Conservation (phyloP, 1,284 basidiomycete genomes). For the Tremellales sp. region DNA sequence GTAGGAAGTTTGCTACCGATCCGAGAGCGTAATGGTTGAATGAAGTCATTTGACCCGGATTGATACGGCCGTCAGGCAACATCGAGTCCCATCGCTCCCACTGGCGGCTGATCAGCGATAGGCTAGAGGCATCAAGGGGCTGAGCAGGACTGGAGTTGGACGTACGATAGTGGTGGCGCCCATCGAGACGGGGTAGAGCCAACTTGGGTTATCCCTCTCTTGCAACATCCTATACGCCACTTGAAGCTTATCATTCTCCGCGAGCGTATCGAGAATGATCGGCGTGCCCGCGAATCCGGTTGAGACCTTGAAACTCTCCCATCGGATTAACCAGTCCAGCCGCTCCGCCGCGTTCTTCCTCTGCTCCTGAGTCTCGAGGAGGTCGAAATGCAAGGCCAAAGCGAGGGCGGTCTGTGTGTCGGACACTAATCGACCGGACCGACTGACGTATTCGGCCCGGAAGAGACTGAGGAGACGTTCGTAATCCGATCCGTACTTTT, state of each 20-base stretch:
- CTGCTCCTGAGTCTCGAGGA: conserved; percentile 17
- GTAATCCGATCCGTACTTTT: conserved; percentile 7
- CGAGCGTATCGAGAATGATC: conserved; percentile 29
- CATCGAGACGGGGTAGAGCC: conserved; percentile 39
- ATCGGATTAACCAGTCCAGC: conserved; percentile 19
- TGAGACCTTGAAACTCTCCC: conserved; percentile 25
- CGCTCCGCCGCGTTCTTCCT: conserved; percentile 8
- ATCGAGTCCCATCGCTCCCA: conserved; percentile 44
- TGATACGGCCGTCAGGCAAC: conserved; percentile 35
- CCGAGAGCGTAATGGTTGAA: conserved; percentile 48
- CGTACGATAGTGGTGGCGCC: conserved; percentile 42
- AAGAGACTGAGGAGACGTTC: conserved; percentile 12
- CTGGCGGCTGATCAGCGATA: conserved; percentile 1
- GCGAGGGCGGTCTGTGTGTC: conserved; percentile 36
- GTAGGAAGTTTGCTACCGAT: conserved; percentile 37
- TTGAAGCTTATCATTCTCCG: conserved; percentile 16
- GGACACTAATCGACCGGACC: conserved; percentile 21
- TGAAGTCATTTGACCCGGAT: conserved; percentile 42
- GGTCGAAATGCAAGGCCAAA: conserved; percentile 26
- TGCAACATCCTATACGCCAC: conserved; percentile 45
- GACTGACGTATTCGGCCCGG: conserved; percentile 24
- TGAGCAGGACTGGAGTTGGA: not conserved
- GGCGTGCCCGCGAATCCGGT: conserved; percentile 44
- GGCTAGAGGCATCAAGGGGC: no score
- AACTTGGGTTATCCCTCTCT: conserved; percentile 32